Evolutionary conservation across 345 rosid genomes (phyloP).

Genomic region (Eucalyptus coolabah): DNA sequence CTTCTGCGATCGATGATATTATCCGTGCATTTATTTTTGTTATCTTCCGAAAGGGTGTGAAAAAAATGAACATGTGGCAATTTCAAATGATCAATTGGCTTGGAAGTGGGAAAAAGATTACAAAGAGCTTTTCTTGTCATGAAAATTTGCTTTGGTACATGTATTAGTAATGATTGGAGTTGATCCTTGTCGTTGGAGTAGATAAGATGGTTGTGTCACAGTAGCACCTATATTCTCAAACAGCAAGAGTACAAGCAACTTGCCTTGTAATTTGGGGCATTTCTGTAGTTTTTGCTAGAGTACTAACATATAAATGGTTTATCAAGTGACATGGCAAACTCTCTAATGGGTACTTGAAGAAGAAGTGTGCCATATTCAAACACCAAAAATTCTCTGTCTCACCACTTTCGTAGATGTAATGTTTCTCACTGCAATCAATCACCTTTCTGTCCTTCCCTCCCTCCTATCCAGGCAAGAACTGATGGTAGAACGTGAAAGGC

Average conservation of each 20-base stretch:
- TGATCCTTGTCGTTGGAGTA: background rate
- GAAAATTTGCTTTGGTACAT: background rate
- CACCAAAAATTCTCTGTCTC: background rate
- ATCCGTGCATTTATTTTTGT: background rate
- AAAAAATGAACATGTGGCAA: background rate
- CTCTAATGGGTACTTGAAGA: background rate
- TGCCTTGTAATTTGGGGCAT: background rate
- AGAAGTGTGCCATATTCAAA: background rate
- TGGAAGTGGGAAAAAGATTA: background rate
- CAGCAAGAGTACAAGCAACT: background rate
- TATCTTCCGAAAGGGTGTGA: background rate
- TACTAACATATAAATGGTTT: background rate
- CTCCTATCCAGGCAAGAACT: conserved; percentile 57
- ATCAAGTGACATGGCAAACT: background rate
- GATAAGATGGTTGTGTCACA: background rate
- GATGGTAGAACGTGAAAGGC: conserved; percentile 71
- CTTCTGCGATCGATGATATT: background rate
- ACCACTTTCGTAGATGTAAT: background rate
- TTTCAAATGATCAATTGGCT: background rate
- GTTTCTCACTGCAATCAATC: background rate
- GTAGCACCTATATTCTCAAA: background rate
- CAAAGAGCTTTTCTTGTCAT: background rate
- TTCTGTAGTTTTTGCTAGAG: background rate
- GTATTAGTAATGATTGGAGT: background rate
- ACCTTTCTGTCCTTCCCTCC: background rate